Evolutionary conservation across 148 eudicot species (phyloP).

Genomic region (Agrostemma githago): DNA sequence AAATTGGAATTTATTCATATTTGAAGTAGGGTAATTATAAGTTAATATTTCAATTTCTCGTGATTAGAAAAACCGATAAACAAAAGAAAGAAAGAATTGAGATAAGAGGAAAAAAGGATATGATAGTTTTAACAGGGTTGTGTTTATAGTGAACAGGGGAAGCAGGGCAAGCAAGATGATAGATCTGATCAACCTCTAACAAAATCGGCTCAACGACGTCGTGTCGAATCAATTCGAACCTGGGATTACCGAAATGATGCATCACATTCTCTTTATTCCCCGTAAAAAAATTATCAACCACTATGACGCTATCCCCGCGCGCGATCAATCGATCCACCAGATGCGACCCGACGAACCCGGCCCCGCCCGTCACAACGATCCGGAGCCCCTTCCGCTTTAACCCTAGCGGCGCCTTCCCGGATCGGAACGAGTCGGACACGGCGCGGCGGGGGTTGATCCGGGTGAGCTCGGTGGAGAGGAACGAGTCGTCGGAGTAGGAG

Average conservation of each 20-base stretch:
- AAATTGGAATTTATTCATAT: too few species aligned
- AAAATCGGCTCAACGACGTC: constrained; percentile 92
- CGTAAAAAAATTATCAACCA: constrained; percentile 88
- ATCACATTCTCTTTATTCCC: constrained; percentile 86
- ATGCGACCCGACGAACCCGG: constrained; percentile 94
- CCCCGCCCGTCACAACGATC: constrained; percentile 95
- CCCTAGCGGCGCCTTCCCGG: constrained; percentile 81
- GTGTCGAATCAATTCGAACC: constrained; percentile 87
- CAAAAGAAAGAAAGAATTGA: too few species aligned
- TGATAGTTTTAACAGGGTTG: constrained; percentile 95
- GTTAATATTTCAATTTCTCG: too few species aligned
- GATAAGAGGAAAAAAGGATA: constrained; percentile 58
- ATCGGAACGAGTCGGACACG: constrained; percentile 24
- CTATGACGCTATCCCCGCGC: constrained; percentile 90
- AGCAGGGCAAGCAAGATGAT: constrained; percentile 96
- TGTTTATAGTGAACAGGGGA: constrained; percentile 96
- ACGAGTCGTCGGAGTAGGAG: constrained; percentile 20
- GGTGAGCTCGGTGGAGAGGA: constrained; percentile 33
- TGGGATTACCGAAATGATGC: constrained; percentile 89
- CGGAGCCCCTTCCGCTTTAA: constrained; percentile 64
- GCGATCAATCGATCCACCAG: constrained; percentile 73
- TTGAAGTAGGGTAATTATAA: too few species aligned
- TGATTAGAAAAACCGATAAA: too few species aligned
- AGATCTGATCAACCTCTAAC: constrained; percentile 93
- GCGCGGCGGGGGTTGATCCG: constrained; percentile 21